phyloP scores from a whole-genome alignment of 116 monocot species.

The Iris pallida region DNA sequence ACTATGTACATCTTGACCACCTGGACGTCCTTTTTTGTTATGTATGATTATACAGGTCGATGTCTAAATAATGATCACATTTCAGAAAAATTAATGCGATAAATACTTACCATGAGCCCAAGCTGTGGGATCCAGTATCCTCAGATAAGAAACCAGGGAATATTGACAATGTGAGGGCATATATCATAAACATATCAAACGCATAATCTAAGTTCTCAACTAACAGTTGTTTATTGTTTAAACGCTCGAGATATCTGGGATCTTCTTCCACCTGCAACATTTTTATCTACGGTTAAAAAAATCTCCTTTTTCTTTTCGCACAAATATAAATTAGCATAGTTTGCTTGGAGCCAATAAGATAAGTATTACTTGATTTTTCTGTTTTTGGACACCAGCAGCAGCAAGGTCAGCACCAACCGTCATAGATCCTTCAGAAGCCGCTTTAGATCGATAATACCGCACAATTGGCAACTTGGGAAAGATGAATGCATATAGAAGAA shows the following conservation, averaged over 20 bases:
- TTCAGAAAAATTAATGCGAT: not conserved
- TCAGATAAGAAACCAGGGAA: conserved; percentile 58
- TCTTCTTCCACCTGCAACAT: conserved; percentile 38
- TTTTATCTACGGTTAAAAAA: not conserved
- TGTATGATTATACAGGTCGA: not conserved
- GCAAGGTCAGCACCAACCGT: conserved; percentile 47
- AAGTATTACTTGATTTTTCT: not conserved
- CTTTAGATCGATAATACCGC: conserved; percentile 46
- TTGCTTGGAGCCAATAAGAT: not conserved
- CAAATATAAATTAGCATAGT: not conserved
- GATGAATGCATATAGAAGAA: conserved; percentile 41
- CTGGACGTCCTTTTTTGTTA: not conserved
- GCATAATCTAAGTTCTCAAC: conserved; percentile 45
- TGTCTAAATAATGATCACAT: not conserved
- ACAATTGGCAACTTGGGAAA: conserved; percentile 55
- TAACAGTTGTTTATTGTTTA: conserved; percentile 30
- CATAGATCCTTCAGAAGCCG: conserved; percentile 47
- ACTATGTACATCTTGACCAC: not conserved
- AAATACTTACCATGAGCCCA: conserved; percentile 36
- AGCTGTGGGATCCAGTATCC: conserved; percentile 45
- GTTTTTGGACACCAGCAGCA: conserved; percentile 29
- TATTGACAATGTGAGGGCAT: conserved; percentile 46
- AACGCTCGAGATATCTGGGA: conserved; percentile 22
- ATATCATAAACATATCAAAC: conserved; percentile 35
- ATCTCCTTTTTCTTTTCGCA: not conserved